phyloP scores from a whole-genome alignment of 495 filamentous ascomycete genomes.

The Penicillium subrubescens region DNA sequence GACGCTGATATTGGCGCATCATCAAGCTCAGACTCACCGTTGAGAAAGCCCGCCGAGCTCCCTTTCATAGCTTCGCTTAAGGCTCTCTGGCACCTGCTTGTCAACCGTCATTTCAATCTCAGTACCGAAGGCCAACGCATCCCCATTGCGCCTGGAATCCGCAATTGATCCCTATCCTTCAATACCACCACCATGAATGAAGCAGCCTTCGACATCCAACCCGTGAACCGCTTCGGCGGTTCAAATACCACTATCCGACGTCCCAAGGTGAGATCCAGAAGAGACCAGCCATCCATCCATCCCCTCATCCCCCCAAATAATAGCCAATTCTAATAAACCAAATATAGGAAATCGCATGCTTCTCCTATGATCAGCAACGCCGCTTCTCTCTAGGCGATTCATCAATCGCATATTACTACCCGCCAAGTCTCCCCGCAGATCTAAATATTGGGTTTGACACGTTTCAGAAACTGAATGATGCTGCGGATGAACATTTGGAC shows the following conservation, averaged over 20 bases:
- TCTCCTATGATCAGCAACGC: constrained; percentile 87
- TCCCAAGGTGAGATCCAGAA: constrained; percentile 56
- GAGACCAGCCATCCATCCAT: neutral
- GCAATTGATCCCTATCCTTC: neutral
- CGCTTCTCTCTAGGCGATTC: constrained; percentile 73
- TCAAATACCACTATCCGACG: constrained; percentile 65
- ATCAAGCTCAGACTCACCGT: neutral
- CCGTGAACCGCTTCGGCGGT: constrained; percentile 60
- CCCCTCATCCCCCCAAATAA: neutral
- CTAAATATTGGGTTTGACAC: constrained; percentile 78
- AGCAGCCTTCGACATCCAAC: constrained; percentile 61
- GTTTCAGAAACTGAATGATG: constrained; percentile 82
- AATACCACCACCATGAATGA: constrained; percentile 34
- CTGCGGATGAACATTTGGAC: constrained; percentile 84
- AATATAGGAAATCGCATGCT: constrained; percentile 86
- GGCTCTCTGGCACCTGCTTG: neutral
- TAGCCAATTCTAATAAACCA: neutral
- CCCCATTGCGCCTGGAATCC: neutral
- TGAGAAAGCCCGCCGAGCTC: neutral
- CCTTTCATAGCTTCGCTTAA: neutral
- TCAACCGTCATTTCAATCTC: neutral
- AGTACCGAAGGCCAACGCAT: neutral
- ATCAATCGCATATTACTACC: constrained; percentile 86
- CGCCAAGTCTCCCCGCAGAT: constrained; percentile 68
- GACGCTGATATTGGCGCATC: neutral